Base-by-base conservation (phyloP, 352 stramenopile genomes). In the Globisporangium splendens region DNA sequence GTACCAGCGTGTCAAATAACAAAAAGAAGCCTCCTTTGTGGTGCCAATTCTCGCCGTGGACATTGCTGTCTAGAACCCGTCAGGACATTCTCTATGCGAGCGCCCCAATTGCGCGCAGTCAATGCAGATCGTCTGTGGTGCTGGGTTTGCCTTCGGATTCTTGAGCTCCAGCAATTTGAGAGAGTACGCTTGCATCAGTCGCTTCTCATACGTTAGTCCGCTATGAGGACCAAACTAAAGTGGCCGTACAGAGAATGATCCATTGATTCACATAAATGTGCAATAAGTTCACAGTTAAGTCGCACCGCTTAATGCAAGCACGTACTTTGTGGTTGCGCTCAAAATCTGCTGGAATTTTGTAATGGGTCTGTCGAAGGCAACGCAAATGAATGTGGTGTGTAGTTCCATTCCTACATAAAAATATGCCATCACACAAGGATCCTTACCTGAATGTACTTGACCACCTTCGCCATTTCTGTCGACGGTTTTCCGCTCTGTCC, bases 221-320 rank as follows among this genome's bases (percentile, higher is more conserved):
- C 78, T 89, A 46, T 86, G 68, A 31, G 77, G 75, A 8, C 81
- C 81, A 31, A 79, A 89, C 75, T 88, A 49, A 39, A n/a, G n/a
- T n/a, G n/a, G n/a, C n/a, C n/a, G n/a, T n/a, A n/a, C n/a, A n/a
- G n/a, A n/a, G n/a, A n/a, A n/a, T n/a, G n/a, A n/a, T n/a, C n/a
- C n/a, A n/a, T n/a, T n/a, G n/a, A n/a, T n/a, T n/a, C n/a, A n/a
- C n/a, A n/a, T n/a, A n/a, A n/a, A n/a, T n/a, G 39, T 6, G 39
- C 12, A 44, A n/a, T n/a, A n/a, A 44, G 3, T 7, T n/a, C 12
- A n/a, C 13, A 44, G n/a, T 18, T 7, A n/a, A 4, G 38, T n/a
- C 11, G 38, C 38, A 44, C n/a, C 11, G 24, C 33, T 18, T 3
- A n/a, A n/a, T 3, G 8, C 28, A 11, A 11, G 28, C 44, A 8